phyloP scores from a whole-genome alignment of 768 basidiomycete species.

The Phanerodontia chrysosporium region DNA sequence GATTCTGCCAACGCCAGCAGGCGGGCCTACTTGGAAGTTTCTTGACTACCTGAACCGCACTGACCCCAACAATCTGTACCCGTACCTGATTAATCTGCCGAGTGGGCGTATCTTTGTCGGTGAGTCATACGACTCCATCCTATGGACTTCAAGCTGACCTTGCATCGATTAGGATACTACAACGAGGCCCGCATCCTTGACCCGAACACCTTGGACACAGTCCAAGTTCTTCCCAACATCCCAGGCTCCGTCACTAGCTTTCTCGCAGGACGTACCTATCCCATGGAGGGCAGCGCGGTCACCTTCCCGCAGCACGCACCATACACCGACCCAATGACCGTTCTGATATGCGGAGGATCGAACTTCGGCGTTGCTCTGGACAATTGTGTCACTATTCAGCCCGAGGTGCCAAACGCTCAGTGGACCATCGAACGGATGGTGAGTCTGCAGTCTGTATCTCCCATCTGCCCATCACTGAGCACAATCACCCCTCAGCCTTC shows the following conservation, averaged over 20 bases:
- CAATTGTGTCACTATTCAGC: slow-evolving; percentile 67
- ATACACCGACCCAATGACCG: slow-evolving; percentile 63
- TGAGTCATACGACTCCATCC: slow-evolving; percentile 25
- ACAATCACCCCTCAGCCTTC: slow-evolving; percentile 43
- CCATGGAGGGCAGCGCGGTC: slow-evolving; percentile 67
- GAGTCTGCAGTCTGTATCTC: slow-evolving; percentile 18
- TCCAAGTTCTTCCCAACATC: slow-evolving; percentile 60
- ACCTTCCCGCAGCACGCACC: slow-evolving; percentile 68
- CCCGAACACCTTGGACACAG: slow-evolving; percentile 58
- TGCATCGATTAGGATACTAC: slow-evolving; percentile 55
- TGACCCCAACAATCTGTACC: slow-evolving; percentile 79
- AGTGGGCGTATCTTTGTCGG: slow-evolving; percentile 68
- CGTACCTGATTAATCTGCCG: slow-evolving; percentile 70
- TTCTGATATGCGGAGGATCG: slow-evolving; percentile 77
- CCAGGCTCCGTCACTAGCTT: slow-evolving; percentile 72
- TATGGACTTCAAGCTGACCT: not conserved
- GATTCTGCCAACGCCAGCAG: slow-evolving; percentile 60
- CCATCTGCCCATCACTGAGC: not conserved
- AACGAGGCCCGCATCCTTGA: slow-evolving; percentile 79
- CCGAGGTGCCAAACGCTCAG: slow-evolving; percentile 54
- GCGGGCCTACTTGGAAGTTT: slow-evolving; percentile 56
- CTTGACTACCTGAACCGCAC: slow-evolving; percentile 68
- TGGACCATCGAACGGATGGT: slow-evolving; percentile 84
- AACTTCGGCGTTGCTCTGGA: slow-evolving; percentile 54
- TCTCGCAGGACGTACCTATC: slow-evolving; percentile 71